Conservation (phyloP, 768 basidiomycete species). For the Lenzites betulinus region DNA sequence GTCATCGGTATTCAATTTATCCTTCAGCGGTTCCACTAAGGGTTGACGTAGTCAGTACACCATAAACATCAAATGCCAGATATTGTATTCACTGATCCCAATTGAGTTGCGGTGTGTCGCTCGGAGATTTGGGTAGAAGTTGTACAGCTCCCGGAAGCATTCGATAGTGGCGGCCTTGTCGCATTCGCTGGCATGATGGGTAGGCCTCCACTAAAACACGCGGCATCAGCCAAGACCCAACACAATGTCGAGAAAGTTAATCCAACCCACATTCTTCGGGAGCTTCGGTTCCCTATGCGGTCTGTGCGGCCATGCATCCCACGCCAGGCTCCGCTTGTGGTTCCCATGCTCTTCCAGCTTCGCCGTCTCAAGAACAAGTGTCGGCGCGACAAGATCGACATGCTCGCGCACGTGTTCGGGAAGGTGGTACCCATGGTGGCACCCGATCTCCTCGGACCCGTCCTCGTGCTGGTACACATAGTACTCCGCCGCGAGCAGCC, state of each 20-base stretch:
- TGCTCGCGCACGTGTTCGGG: conserved; percentile 58
- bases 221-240: no score
- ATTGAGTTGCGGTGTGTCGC: background rate
- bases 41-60: background rate
- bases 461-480: conserved; percentile 42
- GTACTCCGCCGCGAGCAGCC: conserved; percentile 46
- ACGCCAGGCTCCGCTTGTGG: background rate
- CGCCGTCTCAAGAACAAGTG: conserved; percentile 57
- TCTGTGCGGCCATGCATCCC: background rate
- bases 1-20: background rate
- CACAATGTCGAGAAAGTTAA: no score
- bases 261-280: background rate
- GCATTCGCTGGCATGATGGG: background rate
- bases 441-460: conserved; percentile 45
- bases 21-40: background rate
- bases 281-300: background rate
- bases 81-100: background rate
- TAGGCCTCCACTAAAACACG: background rate
- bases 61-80: background rate
- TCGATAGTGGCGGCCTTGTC: conserved; percentile 7
- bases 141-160: conserved; percentile 11
- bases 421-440: conserved; percentile 64
- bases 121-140: conserved; percentile 4
- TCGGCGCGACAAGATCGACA: conserved; percentile 69
- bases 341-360: background rate